These are phyloP conservation scores for Penicillium tannophilum DNA, from an alignment of 495 filamentous ascomycete genomes.

Conservation along the genomic window DNA sequence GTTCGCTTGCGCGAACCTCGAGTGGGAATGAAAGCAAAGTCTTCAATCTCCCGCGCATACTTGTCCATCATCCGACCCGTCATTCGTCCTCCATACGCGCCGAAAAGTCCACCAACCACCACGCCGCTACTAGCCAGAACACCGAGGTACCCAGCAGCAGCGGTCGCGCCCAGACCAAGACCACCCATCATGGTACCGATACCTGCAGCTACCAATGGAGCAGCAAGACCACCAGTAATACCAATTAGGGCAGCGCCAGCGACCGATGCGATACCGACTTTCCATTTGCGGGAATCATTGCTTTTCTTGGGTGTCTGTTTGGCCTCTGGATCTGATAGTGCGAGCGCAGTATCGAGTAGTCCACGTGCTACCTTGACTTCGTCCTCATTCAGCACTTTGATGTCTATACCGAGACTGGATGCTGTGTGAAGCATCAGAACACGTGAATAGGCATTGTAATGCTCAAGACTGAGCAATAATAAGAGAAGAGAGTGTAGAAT, in stretches of 20 bases:
- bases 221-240: slow-evolving; percentile 78
- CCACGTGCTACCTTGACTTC: slow-evolving; percentile 75
- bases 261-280: slow-evolving; percentile 79
- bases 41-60: slow-evolving; percentile 82
- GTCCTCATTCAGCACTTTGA: slow-evolving; percentile 65
- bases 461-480: slow-evolving; percentile 75
- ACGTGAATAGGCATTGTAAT: slow-evolving; percentile 76
- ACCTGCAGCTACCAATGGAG: slow-evolving; percentile 78
- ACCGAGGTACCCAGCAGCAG: slow-evolving; percentile 78
- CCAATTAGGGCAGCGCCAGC: slow-evolving; percentile 77
- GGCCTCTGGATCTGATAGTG: slow-evolving; percentile 66
- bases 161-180: slow-evolving; percentile 75
- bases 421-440: slow-evolving; percentile 70
- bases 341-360: slow-evolving; percentile 70
- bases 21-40: slow-evolving; percentile 86
- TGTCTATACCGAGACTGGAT: slow-evolving; percentile 66
- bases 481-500: slow-evolving; percentile 67
- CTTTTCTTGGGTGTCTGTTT: slow-evolving; percentile 70
- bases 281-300: slow-evolving; percentile 70
- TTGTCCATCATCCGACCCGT: slow-evolving; percentile 84
- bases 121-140: slow-evolving; percentile 74
- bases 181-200: slow-evolving; percentile 82
- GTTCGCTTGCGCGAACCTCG: slow-evolving; percentile 47
- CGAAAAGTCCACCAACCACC: slow-evolving; percentile 82
- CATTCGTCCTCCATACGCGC: slow-evolving; percentile 85